Conservation (phyloP, 768 basidiomycete genomes). For the Trametes cingulata region DNA sequence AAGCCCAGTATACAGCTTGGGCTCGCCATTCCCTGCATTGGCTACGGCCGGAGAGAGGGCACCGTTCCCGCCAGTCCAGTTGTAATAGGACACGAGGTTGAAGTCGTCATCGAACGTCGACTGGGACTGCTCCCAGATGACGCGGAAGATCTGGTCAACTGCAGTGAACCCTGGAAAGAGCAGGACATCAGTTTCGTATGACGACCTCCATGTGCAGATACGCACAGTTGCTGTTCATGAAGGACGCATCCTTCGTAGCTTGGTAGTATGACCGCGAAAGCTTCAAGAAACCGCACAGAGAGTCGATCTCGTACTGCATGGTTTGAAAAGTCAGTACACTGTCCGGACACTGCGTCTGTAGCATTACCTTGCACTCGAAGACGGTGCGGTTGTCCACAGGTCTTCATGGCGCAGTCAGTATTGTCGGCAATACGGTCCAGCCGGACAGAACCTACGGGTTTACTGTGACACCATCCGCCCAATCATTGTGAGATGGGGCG, state of each 20-base stretch:
- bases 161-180: conserved; percentile 58
- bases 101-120: conserved; percentile 67
- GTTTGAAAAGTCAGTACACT: not conserved
- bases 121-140: conserved; percentile 78
- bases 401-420: conserved; percentile 35
- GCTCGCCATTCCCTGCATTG: conserved; percentile 75
- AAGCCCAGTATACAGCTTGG: conserved; percentile 70
- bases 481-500: conserved; percentile 62
- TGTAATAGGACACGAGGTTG: conserved; percentile 76
- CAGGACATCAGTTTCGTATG: not conserved
- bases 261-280: conserved; percentile 72
- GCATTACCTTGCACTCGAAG: conserved; percentile 76
- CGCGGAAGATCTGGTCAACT: conserved; percentile 70
- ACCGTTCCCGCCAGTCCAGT: conserved; percentile 75
- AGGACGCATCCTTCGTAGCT: conserved; percentile 68
- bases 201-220: not conserved
- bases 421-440: not conserved
- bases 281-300: conserved; percentile 77
- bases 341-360: too few species aligned
- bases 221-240: conserved; percentile 71
- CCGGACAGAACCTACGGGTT: conserved; percentile 58
- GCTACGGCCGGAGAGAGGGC: conserved; percentile 62
- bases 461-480: conserved; percentile 67
- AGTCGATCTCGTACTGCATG: conserved; percentile 73
- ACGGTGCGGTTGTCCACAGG: conserved; percentile 70